A percentile compares a stretch with the other conserved stretches of the same genome.
These are phyloP conservation scores for Trypanosoma rangeli DNA, from an alignment of 208 protist genomes.

Conservation along the genomic window DNA sequence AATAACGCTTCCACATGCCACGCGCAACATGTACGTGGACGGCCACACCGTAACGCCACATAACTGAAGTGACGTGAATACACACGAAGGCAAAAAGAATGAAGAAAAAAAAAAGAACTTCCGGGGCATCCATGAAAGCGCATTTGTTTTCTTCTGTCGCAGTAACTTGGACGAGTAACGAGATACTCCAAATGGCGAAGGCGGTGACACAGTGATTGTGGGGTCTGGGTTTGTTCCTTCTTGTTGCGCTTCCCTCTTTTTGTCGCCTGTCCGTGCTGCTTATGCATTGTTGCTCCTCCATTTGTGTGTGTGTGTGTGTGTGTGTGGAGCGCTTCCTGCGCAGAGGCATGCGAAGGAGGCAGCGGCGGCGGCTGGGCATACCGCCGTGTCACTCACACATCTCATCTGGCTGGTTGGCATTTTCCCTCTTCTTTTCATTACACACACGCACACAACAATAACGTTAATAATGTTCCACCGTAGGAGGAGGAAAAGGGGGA, in stretches of 20 bases:
- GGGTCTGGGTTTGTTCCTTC: background rate
- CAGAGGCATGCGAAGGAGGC: background rate
- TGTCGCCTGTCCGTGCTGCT: too few relatives aligned
- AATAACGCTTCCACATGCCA: conserved; percentile 78
- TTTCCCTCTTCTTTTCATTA: background rate
- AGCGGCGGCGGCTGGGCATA: background rate
- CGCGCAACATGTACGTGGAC: conserved; percentile 93
- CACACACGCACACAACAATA: background rate
- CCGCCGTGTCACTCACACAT: background rate
- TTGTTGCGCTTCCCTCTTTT: too few relatives aligned
- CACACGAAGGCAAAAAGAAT: background rate
- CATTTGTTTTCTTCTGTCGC: background rate
- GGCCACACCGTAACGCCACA: conserved; percentile 81
- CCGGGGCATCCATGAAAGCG: background rate
- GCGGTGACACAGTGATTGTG: background rate
- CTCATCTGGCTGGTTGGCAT: background rate
- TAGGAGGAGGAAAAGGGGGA: background rate
- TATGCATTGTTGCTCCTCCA: background rate
- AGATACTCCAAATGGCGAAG: too few relatives aligned
- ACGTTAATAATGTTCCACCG: background rate
- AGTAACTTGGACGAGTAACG: too few relatives aligned
- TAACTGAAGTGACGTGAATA: conserved; percentile 23
- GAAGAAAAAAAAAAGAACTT: background rate
- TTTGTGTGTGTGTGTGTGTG: background rate
- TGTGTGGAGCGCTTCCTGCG: too few relatives aligned